Evolutionary conservation across 352 stramenopile species (phyloP), one percentile per base, ranked within the genome.

Genomic region (Pythium periplocum): DNA sequence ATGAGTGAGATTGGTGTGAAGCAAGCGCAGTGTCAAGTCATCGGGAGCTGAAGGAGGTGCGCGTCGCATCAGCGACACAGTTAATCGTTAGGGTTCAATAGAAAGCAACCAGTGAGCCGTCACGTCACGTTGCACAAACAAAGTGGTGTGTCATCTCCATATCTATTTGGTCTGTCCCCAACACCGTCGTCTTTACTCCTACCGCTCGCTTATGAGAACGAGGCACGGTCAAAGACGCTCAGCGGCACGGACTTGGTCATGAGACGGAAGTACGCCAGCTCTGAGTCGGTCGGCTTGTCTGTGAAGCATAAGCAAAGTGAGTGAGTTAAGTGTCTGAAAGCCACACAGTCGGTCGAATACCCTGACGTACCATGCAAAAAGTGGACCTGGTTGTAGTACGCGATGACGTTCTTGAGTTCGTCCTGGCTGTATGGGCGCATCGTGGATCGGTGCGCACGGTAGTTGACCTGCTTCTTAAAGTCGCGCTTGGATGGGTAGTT

Each of bases 191-290:
- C 17, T 0, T 26, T 36, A 11, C 45, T 37, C 12, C 6, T 39
- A 31, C 17, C 30, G 7, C 26, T 45, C 17, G 46, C 57, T 69
- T 93, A 93, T 65, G 75, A 84, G 62, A 90, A 90, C 55, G 82
- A 90, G 62, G 82, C 82, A 62, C 82, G 82, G 63, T 93, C 82
- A 51, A 87, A 89, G 39, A 93, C 82, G 64, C 79, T 71, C 10
- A 89, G 73, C 50, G 79, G 82, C 52, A 90, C 71, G 46, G 75
- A 69, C 69, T 93, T 93, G 63, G 82, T 93, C 82, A 93, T 93
- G 49, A 93, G 72, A 48, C 80, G 78, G 57, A 93, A 93, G 69
- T 90, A 89, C 39, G 82, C 82, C 45, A 90, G 48, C 67, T 90
- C 58, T 61, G 73, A 75, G 30, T 83, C 76, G 32, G 70, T 85